Percentiles rank a stretch among this genome's conserved stretches.
phyloP scores from a whole-genome alignment of 371 early-diverging fungal genomes.

The Mortierella sp. region DNA sequence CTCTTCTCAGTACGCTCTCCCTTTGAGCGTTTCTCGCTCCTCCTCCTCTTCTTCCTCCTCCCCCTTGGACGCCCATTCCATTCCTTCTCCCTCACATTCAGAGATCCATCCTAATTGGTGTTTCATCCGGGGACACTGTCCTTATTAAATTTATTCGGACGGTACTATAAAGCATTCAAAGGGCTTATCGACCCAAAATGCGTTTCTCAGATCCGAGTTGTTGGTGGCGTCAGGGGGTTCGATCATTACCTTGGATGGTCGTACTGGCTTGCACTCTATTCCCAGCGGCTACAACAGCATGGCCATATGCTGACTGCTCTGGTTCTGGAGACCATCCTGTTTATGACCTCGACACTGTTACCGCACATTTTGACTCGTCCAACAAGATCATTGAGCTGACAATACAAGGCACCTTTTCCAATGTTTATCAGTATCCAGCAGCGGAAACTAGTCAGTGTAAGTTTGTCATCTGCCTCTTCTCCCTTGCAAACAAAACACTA shows the following conservation, averaged over 20 bases:
- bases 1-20: neutral
- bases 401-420: conserved; percentile 37
- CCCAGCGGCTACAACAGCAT: conserved; percentile 27
- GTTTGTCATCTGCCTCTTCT: neutral
- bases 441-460: conserved; percentile 44
- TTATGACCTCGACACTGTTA: conserved; percentile 24
- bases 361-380: conserved; percentile 30
- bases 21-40: neutral
- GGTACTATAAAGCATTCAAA: no score
- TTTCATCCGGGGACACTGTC: neutral
- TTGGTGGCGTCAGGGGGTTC: conserved; percentile 27
- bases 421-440: conserved; percentile 19
- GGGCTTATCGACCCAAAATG: neutral
- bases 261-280: conserved; percentile 10
- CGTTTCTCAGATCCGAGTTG: conserved; percentile 12
- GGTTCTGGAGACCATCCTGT: conserved; percentile 30
- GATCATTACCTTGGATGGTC: conserved; percentile 7
- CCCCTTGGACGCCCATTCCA: neutral
- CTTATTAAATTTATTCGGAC: neutral
- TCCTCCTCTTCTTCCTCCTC: neutral
- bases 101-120: neutral
- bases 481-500: neutral
- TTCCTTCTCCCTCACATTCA: neutral
- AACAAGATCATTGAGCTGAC: conserved; percentile 16
- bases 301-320: conserved; percentile 54